Conservation (phyloP, 345 rosid genomes). For the Sisymbrium altissimum region DNA sequence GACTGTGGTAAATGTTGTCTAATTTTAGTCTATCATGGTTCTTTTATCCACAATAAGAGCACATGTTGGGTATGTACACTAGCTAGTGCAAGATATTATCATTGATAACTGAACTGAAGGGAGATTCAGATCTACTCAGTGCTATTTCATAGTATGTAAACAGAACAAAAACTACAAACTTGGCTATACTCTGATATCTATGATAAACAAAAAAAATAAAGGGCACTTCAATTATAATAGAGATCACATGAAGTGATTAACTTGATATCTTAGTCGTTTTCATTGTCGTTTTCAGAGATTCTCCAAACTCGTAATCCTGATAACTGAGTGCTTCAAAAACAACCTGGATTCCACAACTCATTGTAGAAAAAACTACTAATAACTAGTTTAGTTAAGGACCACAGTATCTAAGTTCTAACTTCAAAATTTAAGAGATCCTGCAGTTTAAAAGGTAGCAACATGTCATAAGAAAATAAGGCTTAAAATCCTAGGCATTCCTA, state of each 20-base stretch:
- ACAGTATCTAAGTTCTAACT: not conserved
- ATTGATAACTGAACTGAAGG: not conserved
- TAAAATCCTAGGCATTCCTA: slow-evolving; percentile 17
- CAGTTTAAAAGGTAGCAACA: slow-evolving; percentile 2
- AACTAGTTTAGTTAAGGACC: slow-evolving; percentile 4
- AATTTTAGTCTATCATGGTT: not conserved
- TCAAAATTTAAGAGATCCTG: slow-evolving; percentile 16
- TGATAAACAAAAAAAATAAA: not conserved
- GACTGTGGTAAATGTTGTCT: not conserved
- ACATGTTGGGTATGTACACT: not conserved
- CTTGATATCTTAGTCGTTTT: slow-evolving; percentile 10
- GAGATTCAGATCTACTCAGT: too few species aligned
- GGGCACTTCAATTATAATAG: not conserved
- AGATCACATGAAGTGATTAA: not conserved
- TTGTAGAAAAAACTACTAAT: not conserved
- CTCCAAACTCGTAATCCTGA: not conserved
- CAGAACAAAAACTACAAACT: not conserved
- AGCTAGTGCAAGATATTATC: slow-evolving; percentile 4
- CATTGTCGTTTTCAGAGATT: not conserved
- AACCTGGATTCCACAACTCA: not conserved
- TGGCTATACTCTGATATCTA: not conserved
- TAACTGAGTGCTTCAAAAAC: not conserved
- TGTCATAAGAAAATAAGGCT: slow-evolving; percentile 1
- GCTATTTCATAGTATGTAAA: not conserved
- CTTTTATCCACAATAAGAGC: not conserved